Base-by-base conservation (phyloP, 768 basidiomycete genomes). In the Lactarius hatsudake region DNA sequence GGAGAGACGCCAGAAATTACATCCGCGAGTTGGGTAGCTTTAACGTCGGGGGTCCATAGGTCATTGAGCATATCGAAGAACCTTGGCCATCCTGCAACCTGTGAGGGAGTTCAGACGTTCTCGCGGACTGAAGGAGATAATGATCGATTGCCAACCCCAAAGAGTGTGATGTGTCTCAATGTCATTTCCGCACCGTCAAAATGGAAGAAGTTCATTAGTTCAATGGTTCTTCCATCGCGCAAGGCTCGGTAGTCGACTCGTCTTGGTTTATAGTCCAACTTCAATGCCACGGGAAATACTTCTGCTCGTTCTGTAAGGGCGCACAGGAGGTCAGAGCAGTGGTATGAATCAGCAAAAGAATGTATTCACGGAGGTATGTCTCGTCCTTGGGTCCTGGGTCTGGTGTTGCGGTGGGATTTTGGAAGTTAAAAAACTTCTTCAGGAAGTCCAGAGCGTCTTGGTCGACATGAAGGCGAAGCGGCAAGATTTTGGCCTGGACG, bases 121-220 rank as follows among this genome's bases (percentile, higher is more conserved):
- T 28, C 42, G 28, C 28, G 17, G 17, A 43, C 3, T 42, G 60
- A 32, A 45, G 36, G 9, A 57, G 40, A 6, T 4, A 53, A 17
- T 2, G 56, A 82, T 51, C 8, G 34, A 30, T 23, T 20, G 51
- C 93, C 74, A 75, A 98, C 96, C 36, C 97, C 97, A 67, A 89
- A 86, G 38, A 98, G 76, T 20, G 93, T 94, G 69, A 98, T 89
- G 73, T 97, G 95, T 64, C 97, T 83, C 61, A 99, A 77, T 0
- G 95, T 97, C 94, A 99, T 98, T 77, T 98, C 97, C 4, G 96
- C 92, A 0, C 94, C 96, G 72, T 98, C 97, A 71, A 98, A 99
- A 78, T 98, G 96, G 88, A 99, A 99, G 77, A 99, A 98, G 75
- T 99, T 99, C 96, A 99, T 98, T 56, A 99, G 78, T 74, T 99